phyloP scores from a whole-genome alignment of 2,329 filamentous ascomycete species.

The Colletotrichum sp. region DNA sequence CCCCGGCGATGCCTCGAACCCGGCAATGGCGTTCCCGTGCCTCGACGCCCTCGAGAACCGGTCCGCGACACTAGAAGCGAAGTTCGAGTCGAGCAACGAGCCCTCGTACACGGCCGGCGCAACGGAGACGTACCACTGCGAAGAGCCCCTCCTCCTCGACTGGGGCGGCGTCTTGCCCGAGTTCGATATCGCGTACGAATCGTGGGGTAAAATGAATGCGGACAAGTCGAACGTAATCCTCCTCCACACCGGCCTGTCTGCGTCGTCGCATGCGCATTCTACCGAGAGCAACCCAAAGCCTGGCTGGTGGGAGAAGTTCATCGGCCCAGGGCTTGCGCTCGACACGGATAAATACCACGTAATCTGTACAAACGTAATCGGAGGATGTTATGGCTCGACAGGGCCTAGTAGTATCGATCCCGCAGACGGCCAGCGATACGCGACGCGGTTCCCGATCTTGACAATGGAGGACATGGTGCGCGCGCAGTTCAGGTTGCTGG shows the following conservation, averaged over 20 bases:
- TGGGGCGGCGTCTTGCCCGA: slow-evolving; percentile 93
- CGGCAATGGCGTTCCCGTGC: slow-evolving; percentile 88
- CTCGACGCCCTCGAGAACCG: slow-evolving; percentile 83
- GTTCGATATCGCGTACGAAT: slow-evolving; percentile 91
- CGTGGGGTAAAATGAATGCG: slow-evolving; percentile 83
- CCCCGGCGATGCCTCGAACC: slow-evolving; percentile 67
- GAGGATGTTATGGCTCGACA: slow-evolving; percentile 94
- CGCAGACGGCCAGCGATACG: slow-evolving; percentile 85
- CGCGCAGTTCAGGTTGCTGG: slow-evolving; percentile 89
- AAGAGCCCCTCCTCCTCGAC: slow-evolving; percentile 80
- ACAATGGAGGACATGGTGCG: slow-evolving; percentile 98
- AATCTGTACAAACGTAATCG: slow-evolving; percentile 96
- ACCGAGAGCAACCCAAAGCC: slow-evolving; percentile 85
- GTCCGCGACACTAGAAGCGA: slow-evolving; percentile 73
- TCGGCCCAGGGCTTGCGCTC: slow-evolving; percentile 82
- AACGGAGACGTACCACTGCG: slow-evolving; percentile 78
- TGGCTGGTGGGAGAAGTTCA: slow-evolving; percentile 99
- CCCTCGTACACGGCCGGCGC: slow-evolving; percentile 91
- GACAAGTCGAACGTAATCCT: slow-evolving; percentile 89
- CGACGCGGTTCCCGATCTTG: slow-evolving; percentile 92
- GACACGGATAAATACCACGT: slow-evolving; percentile 93
- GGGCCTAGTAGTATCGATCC: slow-evolving; percentile 90
- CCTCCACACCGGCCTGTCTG: slow-evolving; percentile 90
- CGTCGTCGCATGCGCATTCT: slow-evolving; percentile 96
- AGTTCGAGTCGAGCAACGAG: slow-evolving; percentile 77